Conservation (phyloP, 345 rosid genomes). For the Camelina hispida region DNA sequence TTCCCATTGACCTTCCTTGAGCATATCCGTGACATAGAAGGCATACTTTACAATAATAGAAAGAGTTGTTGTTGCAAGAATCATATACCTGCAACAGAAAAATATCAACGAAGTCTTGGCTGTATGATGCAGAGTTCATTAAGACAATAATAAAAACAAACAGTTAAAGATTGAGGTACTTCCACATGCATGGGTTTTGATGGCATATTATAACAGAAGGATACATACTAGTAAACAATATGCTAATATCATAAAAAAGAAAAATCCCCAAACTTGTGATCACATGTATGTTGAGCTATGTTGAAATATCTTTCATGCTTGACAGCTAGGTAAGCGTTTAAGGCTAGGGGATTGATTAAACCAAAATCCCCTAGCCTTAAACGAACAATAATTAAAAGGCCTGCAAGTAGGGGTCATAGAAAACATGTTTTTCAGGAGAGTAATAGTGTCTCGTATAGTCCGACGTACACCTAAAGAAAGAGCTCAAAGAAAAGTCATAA, state of each 20-base stretch:
- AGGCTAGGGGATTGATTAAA: not conserved
- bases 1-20: slow-evolving; percentile 99
- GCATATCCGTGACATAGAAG: slow-evolving; percentile 89
- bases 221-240: slow-evolving; percentile 15
- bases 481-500: not conserved
- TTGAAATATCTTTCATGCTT: not conserved
- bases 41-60: slow-evolving; percentile 82
- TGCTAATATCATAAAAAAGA: slow-evolving; percentile 4
- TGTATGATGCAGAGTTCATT: not conserved
- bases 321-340: not conserved
- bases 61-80: slow-evolving; percentile 87
- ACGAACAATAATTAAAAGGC: not conserved
- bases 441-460: not conserved
- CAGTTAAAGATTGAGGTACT: not conserved
- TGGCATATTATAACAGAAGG: not conserved
- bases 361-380: not conserved
- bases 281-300: not conserved
- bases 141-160: not conserved
- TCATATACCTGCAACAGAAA: slow-evolving; percentile 76
- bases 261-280: not conserved
- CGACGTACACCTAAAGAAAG: not conserved
- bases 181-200: not conserved
- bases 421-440: not conserved
- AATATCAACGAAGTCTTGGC: slow-evolving; percentile 6
- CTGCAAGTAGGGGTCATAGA: not conserved